Conservation (phyloP, 441 rosid genomes). For the Lepidium campestre region DNA sequence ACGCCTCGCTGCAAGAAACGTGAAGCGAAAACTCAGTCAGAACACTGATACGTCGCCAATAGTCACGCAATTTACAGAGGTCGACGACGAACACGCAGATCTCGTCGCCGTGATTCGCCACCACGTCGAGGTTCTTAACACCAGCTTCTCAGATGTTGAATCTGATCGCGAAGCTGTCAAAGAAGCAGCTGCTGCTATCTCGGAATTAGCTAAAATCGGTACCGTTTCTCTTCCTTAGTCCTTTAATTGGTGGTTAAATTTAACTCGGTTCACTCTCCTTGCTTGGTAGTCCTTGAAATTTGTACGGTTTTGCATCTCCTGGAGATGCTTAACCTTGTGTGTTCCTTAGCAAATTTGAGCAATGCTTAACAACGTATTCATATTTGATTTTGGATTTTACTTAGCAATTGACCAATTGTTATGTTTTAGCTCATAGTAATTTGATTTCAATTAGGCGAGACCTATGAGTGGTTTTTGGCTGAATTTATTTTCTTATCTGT, state of each 20-base stretch:
- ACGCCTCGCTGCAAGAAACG: slow-evolving; percentile 37
- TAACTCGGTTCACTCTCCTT: neutral
- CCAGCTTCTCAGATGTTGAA: slow-evolving; percentile 33
- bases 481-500: neutral
- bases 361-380: neutral
- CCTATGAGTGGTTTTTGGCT: neutral
- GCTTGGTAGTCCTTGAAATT: neutral
- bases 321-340: neutral
- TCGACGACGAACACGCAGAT: slow-evolving; percentile 22
- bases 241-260: neutral
- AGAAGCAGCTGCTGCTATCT: slow-evolving; percentile 37
- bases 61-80: slow-evolving; percentile 7
- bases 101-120: slow-evolving; percentile 33
- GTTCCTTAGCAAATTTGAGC: neutral
- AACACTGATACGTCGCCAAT: slow-evolving; percentile 30
- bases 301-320: neutral
- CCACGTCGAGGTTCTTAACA: slow-evolving; percentile 38
- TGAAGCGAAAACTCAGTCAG: slow-evolving; percentile 63
- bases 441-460: neutral
- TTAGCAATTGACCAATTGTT: neutral
- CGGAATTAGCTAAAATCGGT: slow-evolving; percentile 51
- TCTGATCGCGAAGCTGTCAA: slow-evolving; percentile 38
- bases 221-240: neutral
- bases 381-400: neutral
- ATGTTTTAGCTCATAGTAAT: neutral